Evolutionary conservation across 148 eudicot species (phyloP).

Genomic region (Vaccinium myrtillus): DNA sequence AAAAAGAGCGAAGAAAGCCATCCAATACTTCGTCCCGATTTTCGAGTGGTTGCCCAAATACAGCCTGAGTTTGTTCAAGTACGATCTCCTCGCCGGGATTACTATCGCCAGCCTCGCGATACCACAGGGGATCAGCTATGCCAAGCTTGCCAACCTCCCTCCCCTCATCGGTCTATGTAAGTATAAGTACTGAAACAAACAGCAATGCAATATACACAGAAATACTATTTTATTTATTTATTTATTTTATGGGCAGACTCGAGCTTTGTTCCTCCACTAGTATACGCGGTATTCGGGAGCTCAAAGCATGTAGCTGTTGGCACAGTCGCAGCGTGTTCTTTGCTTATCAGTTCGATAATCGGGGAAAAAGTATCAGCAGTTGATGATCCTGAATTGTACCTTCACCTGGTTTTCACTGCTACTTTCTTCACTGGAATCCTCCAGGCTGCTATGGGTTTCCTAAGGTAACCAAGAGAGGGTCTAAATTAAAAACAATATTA

Average conservation of each 20-base stretch:
- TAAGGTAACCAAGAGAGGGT: constrained; percentile 42
- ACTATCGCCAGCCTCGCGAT: constrained; percentile 97
- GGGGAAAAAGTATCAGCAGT: constrained; percentile 39
- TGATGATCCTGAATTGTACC: constrained; percentile 42
- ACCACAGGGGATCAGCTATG: constrained; percentile 96
- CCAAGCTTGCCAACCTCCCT: constrained; percentile 74
- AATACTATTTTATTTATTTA: no score
- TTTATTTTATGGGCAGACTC: constrained; percentile 49
- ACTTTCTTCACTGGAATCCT: constrained; percentile 68
- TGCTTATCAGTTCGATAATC: constrained; percentile 52
- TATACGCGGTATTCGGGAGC: constrained; percentile 76
- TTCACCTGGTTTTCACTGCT: constrained; percentile 67
- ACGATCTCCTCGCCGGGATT: constrained; percentile 86
- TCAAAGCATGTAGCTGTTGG: constrained; percentile 81
- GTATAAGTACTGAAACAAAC: constrained; percentile 11
- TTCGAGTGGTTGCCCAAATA: constrained; percentile 77
- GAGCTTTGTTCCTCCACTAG: constrained; percentile 80
- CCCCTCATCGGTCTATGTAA: constrained; percentile 89
- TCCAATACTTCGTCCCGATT: constrained; percentile 65
- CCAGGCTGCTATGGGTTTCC: constrained; percentile 58
- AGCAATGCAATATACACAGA: no score
- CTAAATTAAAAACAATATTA: no score
- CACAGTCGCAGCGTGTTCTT: constrained; percentile 75
- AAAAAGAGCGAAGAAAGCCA: constrained; percentile 17
- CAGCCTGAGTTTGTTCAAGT: constrained; percentile 37